phyloP scores from a whole-genome alignment of 148 eudicot genomes.

The Pharnaceum exiguum region DNA sequence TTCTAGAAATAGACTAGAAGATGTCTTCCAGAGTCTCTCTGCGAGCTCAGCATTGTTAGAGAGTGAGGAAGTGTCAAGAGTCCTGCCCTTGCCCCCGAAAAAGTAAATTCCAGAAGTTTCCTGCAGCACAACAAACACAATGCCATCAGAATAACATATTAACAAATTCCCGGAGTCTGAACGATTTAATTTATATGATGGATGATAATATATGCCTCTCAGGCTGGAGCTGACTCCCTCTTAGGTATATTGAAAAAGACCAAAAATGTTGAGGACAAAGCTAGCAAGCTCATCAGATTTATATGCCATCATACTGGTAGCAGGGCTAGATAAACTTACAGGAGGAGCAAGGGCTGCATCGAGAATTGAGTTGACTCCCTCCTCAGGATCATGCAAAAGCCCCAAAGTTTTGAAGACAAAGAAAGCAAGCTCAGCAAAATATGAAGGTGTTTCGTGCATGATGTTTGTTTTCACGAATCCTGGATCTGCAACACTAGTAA shows the following conservation, averaged over 20 bases:
- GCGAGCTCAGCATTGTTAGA: constrained; percentile 55
- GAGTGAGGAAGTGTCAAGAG: constrained; percentile 46
- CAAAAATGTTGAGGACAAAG: neutral
- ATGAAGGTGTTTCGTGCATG: constrained; percentile 73
- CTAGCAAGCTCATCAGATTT: neutral
- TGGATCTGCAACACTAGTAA: constrained; percentile 79
- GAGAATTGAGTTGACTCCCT: constrained; percentile 52
- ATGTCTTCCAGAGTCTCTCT: constrained; percentile 55
- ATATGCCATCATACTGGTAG: too few relatives aligned
- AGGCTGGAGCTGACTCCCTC: neutral
- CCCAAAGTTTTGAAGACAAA: constrained; percentile 47
- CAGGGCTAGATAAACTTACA: constrained; percentile 38
- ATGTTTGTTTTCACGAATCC: constrained; percentile 84
- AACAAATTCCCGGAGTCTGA: neutral
- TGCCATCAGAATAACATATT: neutral
- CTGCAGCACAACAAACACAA: constrained; percentile 27
- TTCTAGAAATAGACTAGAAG: constrained; percentile 46
- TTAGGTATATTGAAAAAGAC: neutral
- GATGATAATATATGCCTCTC: neutral
- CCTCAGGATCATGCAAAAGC: constrained; percentile 59
- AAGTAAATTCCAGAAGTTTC: constrained; percentile 69
- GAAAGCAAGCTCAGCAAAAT: constrained; percentile 43
- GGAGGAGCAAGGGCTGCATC: constrained; percentile 91
- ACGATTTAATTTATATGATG: too few relatives aligned
- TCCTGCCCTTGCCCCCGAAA: constrained; percentile 75